Conservation (phyloP, 805 yeast species). For the Pichia cephalocereana region DNA sequence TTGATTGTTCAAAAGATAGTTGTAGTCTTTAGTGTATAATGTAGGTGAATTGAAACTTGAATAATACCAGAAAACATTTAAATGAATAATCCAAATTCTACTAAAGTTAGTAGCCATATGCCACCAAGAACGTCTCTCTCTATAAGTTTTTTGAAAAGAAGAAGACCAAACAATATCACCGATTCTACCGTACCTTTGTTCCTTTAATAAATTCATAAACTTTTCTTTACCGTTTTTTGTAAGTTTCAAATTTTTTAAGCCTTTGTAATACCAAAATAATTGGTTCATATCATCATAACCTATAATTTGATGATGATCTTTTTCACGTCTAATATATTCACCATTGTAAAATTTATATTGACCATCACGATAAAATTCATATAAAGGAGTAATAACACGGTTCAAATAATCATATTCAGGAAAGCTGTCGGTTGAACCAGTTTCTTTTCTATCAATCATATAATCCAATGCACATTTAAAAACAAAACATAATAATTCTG, state of each 20-base stretch:
- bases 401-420: constrained; percentile 27
- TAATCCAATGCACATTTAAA: constrained; percentile 48
- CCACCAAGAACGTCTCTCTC: constrained; percentile 41
- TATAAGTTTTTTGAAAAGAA: constrained; percentile 36
- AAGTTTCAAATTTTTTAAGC: constrained; percentile 27
- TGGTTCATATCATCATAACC: constrained; percentile 51
- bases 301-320: constrained; percentile 55
- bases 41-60: constrained; percentile 43
- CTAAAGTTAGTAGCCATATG: constrained; percentile 41
- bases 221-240: constrained; percentile 23
- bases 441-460: constrained; percentile 29
- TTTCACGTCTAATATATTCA: constrained; percentile 50
- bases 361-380: constrained; percentile 58
- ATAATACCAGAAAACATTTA: constrained; percentile 42
- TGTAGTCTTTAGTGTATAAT: constrained; percentile 35
- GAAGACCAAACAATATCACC: constrained; percentile 32
- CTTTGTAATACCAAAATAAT: constrained; percentile 38
- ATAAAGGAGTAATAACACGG: constrained; percentile 37
- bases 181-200: constrained; percentile 26
- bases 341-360: constrained; percentile 51
- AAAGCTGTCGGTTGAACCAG: not conserved
- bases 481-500: constrained; percentile 44
- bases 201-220: constrained; percentile 23
- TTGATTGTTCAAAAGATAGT: constrained; percentile 31
- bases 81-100: constrained; percentile 45